Percentiles rank a stretch among this genome's conserved stretches.
phyloP scores from a whole-genome alignment of 1,284 basidiomycete species.

The Malassezia yamatoensis region DNA sequence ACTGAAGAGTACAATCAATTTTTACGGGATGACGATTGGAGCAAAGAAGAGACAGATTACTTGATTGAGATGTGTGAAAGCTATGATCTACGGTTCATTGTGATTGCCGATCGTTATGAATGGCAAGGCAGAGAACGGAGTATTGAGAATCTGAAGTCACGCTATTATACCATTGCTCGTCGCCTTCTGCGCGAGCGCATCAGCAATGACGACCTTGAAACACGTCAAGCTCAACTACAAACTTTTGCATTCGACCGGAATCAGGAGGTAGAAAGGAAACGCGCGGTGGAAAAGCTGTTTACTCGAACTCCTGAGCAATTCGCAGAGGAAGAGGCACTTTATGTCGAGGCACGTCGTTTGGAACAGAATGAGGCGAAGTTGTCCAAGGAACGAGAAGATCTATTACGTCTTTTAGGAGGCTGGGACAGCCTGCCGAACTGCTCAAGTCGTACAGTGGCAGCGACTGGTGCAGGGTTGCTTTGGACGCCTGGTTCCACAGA shows the following conservation, averaged over 20 bases:
- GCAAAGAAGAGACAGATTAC: slow-evolving; percentile 87
- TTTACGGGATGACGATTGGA: slow-evolving; percentile 77
- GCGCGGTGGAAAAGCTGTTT: slow-evolving; percentile 74
- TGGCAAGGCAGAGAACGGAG: slow-evolving; percentile 46
- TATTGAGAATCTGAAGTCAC: slow-evolving; percentile 68
- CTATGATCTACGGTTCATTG: slow-evolving; percentile 81
- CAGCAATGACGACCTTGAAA: slow-evolving; percentile 35
- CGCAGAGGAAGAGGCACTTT: slow-evolving; percentile 88
- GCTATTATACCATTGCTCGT: slow-evolving; percentile 86
- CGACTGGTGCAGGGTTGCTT: slow-evolving; percentile 36
- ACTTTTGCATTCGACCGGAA: slow-evolving; percentile 55
- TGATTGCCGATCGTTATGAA: slow-evolving; percentile 82
- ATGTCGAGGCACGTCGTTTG: slow-evolving; percentile 81
- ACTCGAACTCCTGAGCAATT: slow-evolving; percentile 77
- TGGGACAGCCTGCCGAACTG: slow-evolving; percentile 43
- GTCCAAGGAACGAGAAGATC: slow-evolving; percentile 76
- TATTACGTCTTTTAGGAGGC: slow-evolving; percentile 63
- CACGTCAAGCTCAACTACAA: slow-evolving; percentile 37
- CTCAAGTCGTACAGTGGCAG: slow-evolving; percentile 29
- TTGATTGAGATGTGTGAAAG: slow-evolving; percentile 70
- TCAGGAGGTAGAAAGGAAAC: slow-evolving; percentile 77
- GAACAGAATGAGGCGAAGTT: slow-evolving; percentile 86
- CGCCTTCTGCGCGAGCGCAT: slow-evolving; percentile 68
- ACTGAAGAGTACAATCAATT: slow-evolving; percentile 78
- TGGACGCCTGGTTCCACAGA: slow-evolving; percentile 9